These are phyloP conservation scores for Lentinula boryana DNA, from an alignment of 768 basidiomycete species.

Conservation along the genomic window DNA sequence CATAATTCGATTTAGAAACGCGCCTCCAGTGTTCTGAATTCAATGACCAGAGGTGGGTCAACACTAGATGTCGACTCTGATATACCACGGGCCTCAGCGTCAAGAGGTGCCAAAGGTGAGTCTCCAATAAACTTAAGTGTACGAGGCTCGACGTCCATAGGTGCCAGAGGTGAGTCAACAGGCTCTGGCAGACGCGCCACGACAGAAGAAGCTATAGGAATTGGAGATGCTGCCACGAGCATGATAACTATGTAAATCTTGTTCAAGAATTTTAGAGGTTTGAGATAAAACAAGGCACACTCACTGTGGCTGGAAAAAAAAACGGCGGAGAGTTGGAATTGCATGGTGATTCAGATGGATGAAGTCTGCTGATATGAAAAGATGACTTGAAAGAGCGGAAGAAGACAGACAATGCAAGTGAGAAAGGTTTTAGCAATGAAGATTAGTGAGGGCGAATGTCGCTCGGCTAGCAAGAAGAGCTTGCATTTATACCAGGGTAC, in stretches of 20 bases:
- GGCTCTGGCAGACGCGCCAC: background rate
- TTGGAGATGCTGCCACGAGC: background rate
- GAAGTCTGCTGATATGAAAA: background rate
- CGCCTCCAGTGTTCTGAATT: background rate
- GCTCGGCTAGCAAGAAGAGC: background rate
- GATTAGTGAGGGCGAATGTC: background rate
- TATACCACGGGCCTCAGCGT: too few species aligned
- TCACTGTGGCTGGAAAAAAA: background rate
- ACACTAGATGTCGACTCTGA: too few species aligned
- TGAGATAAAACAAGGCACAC: background rate
- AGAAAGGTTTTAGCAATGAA: background rate
- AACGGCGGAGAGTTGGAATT: background rate
- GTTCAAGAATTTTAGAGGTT: too few species aligned
- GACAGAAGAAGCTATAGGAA: background rate
- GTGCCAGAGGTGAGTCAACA: slow-evolving; percentile 2
- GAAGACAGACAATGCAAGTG: background rate
- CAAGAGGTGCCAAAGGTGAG: too few species aligned
- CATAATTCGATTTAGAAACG: background rate
- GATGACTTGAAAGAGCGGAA: background rate
- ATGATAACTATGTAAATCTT: background rate
- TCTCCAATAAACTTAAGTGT: too few species aligned
- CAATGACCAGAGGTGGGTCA: background rate
- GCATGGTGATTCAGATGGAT: background rate
- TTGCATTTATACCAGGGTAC: background rate
- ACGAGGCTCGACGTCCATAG: too few species aligned